Evolutionary conservation across 2,329 filamentous ascomycete species (phyloP).

Genomic region (Beauveria bassiana): DNA sequence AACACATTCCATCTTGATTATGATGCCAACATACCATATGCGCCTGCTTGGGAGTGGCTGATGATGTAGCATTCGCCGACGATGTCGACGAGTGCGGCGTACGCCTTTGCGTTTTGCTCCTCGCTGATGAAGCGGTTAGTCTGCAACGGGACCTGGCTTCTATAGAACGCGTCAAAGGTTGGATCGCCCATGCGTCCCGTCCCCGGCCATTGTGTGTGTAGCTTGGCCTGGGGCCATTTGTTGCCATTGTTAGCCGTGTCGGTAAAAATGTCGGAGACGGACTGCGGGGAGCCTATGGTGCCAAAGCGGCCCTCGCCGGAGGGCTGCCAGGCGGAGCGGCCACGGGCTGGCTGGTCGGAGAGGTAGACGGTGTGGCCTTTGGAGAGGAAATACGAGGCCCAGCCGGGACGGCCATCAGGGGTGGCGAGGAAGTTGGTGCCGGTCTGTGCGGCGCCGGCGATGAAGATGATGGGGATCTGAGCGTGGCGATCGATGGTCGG

Average conservation of each 20-base stretch:
- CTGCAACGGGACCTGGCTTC: slow-evolving; percentile 16
- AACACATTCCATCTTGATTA: not conserved
- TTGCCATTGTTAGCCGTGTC: slow-evolving; percentile 17
- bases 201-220: slow-evolving; percentile 27
- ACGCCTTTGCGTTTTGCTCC: slow-evolving; percentile 15
- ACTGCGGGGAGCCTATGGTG: slow-evolving; percentile 19
- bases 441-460: slow-evolving; percentile 23
- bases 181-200: slow-evolving; percentile 30
- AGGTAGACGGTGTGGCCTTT: slow-evolving; percentile 34
- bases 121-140: slow-evolving; percentile 16
- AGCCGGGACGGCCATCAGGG: slow-evolving; percentile 33
- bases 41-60: slow-evolving; percentile 20
- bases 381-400: slow-evolving; percentile 32
- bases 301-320: slow-evolving; percentile 16
- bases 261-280: slow-evolving; percentile 22
- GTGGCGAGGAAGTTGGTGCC: slow-evolving; percentile 30
- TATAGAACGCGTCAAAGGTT: slow-evolving; percentile 39
- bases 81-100: slow-evolving; percentile 15
- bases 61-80: slow-evolving; percentile 24
- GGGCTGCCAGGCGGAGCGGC: slow-evolving; percentile 23
- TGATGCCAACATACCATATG: slow-evolving; percentile 13
- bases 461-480: slow-evolving; percentile 23
- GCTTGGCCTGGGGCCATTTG: slow-evolving; percentile 24
- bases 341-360: slow-evolving; percentile 28
- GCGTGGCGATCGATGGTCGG: slow-evolving; percentile 8